Evolutionary conservation across 1,284 basidiomycete species (phyloP), one percentile per base, ranked within the genome.

Genomic region (Bjerkandera adusta): DNA sequence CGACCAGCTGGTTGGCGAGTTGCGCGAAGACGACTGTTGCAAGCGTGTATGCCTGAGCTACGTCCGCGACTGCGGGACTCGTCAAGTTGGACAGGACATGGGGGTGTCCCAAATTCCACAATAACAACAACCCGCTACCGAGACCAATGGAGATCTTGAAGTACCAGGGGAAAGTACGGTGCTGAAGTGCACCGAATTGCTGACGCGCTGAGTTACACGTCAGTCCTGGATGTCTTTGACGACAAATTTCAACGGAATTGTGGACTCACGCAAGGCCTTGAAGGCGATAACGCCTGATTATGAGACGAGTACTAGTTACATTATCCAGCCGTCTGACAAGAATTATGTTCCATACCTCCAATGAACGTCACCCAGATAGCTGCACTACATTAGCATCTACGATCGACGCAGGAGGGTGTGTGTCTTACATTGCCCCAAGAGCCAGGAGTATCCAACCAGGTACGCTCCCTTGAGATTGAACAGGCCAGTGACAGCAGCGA

Each of bases 101-200:
- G 2, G 83, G 83, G 65, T 90, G 86, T 49, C 75, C 75, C 54
- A 70, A 72, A 6, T 78, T 71, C 79, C 89, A 90, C 27, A 79
- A 68, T 7, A 68, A 70, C 34, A 89, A 66, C 21, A 92, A 71
- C 11, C 68, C 65, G 0, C 76, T 69, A 15, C 82, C 76, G 26
- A 85, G 66, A 15, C 65, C 56, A 32, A 85, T 76, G 21, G 81
- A 83, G 36, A 79, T 63, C 21, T 75, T 63, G 58, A 92, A 92
- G 68, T 89, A 92, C 47, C 85, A 63, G 1, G 90, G 88, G 65
- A 89, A 88, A 0, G 76, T 77, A 55, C 76, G 76, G 57, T 86
- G 79, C 62, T 92, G 89, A 29, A 93, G 75, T 34, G 75, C 68
- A n/a, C 84, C 80, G 55, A 92, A 92, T 50, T 85, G 81, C 45